Conservation (phyloP, 208 protist genomes). For the Leptomonas pyrrhocoris region DNA sequence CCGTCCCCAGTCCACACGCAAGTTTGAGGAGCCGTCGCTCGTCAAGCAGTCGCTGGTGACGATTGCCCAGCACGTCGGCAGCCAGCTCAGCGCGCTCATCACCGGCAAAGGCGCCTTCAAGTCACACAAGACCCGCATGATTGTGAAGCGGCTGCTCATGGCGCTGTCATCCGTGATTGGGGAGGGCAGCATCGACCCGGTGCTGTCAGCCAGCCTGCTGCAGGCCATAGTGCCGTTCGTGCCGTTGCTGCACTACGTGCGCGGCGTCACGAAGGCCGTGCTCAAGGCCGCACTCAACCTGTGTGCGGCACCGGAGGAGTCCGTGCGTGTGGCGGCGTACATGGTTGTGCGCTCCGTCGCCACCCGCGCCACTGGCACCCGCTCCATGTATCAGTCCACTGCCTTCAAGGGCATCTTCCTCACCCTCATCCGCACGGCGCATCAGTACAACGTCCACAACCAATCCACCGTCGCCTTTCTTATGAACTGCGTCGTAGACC, state of each 20-base stretch:
- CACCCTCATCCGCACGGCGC: constrained; percentile 84
- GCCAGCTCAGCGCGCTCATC: constrained; percentile 73
- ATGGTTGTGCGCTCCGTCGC: constrained; percentile 88
- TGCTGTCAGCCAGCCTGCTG: constrained; percentile 68
- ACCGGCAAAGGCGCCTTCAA: constrained; percentile 85
- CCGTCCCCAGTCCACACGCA: constrained; percentile 64
- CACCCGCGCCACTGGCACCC: constrained; percentile 83
- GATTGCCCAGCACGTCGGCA: constrained; percentile 62
- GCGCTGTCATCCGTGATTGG: constrained; percentile 63
- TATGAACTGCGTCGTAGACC: constrained; percentile 94
- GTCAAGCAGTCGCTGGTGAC: constrained; percentile 85
- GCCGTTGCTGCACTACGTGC: constrained; percentile 88
- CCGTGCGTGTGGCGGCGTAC: constrained; percentile 85
- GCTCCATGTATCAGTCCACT: constrained; percentile 90
- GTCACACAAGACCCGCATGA: constrained; percentile 73
- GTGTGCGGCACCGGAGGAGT: constrained; percentile 77
- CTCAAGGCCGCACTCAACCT: constrained; percentile 74
- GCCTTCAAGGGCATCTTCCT: constrained; percentile 95
- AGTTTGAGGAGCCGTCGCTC: constrained; percentile 89
- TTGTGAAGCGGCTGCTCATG: constrained; percentile 78
- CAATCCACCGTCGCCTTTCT: constrained; percentile 90
- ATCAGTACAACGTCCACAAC: constrained; percentile 83
- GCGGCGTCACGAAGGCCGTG: constrained; percentile 80
- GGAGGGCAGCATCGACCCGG: constrained; percentile 65
- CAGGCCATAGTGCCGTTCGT: constrained; percentile 85